Evolutionary conservation across 2,329 filamentous ascomycete species (phyloP).

Genomic region (Phoma herbarum): DNA sequence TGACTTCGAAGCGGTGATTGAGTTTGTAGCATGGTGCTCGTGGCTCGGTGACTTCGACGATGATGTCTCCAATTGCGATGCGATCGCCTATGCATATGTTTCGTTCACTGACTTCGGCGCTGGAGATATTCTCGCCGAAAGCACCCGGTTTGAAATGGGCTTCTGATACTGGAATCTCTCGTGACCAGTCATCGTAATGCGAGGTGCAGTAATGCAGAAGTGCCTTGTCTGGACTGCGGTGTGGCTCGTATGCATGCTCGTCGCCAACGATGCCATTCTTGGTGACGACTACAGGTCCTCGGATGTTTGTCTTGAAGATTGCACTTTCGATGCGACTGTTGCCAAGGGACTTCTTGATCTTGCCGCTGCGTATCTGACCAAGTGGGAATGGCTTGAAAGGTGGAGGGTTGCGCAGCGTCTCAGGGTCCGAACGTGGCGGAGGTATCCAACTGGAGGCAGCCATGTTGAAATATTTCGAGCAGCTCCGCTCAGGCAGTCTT

Average conservation of each 20-base stretch:
- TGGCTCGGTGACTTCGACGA: constrained; percentile 68
- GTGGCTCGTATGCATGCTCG: constrained; percentile 69
- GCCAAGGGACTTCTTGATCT: constrained; percentile 64
- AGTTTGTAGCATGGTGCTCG: constrained; percentile 74
- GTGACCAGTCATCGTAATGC: constrained; percentile 66
- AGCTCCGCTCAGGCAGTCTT: neutral
- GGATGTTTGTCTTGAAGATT: constrained; percentile 63
- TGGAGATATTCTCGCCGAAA: constrained; percentile 73
- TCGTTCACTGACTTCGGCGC: constrained; percentile 66
- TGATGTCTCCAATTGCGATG: constrained; percentile 58
- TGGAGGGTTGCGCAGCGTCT: constrained; percentile 31
- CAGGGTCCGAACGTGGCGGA: constrained; percentile 33
- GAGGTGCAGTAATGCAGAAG: constrained; percentile 68
- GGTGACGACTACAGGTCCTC: constrained; percentile 58
- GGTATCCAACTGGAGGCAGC: constrained; percentile 30
- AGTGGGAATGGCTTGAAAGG: constrained; percentile 57
- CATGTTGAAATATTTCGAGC: constrained; percentile 17
- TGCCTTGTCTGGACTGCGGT: constrained; percentile 71
- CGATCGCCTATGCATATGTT: constrained; percentile 73
- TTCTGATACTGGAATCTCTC: constrained; percentile 62
- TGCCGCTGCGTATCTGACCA: constrained; percentile 65
- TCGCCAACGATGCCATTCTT: constrained; percentile 65
- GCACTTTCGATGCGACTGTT: constrained; percentile 61
- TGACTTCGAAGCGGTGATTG: constrained; percentile 71
- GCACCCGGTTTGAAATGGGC: constrained; percentile 64